phyloP scores from a whole-genome alignment of 1,284 basidiomycete genomes.

The Pisolithus thermaeus region DNA sequence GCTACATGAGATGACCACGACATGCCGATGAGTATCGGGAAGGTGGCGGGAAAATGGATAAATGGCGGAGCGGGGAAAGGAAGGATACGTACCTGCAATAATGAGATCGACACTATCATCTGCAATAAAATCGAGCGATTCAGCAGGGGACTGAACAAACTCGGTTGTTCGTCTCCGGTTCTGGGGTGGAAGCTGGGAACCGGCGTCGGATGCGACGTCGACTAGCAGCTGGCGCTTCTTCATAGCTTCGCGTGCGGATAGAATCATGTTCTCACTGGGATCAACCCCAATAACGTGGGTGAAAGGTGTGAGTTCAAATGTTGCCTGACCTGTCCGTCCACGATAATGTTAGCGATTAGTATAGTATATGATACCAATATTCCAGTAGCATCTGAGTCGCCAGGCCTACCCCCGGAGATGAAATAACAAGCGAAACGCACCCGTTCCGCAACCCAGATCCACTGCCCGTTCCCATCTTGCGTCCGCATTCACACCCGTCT shows the following conservation, averaged over 20 bases:
- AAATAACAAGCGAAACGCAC: constrained; percentile 76
- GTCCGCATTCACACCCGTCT: constrained; percentile 6
- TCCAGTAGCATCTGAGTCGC: neutral
- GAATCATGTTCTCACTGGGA: constrained; percentile 68
- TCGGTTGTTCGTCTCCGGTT: constrained; percentile 10
- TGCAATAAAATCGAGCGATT: constrained; percentile 48
- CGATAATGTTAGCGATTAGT: neutral
- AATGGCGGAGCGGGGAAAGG: no score
- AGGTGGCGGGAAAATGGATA: no score
- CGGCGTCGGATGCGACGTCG: no score
- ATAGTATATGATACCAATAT: no score
- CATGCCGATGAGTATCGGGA: no score
- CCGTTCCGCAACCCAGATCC: constrained; percentile 83
- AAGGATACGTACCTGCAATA: constrained; percentile 49
- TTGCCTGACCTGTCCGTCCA: constrained; percentile 52
- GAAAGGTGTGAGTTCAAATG: constrained; percentile 56
- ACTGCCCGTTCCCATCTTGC: constrained; percentile 52
- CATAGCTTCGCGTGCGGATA: constrained; percentile 43
- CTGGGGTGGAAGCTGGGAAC: no score
- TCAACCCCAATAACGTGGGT: constrained; percentile 63
- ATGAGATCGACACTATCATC: constrained; percentile 65
- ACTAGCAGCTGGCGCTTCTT: constrained; percentile 10
- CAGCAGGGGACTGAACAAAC: constrained; percentile 49
- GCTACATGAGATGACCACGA: constrained; percentile 34
- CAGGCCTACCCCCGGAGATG: constrained; percentile 23